Evolutionary conservation across 140 eudicot species (phyloP), one percentile per base, ranked within the genome.

Genomic region (Bidens hawaiensis): DNA sequence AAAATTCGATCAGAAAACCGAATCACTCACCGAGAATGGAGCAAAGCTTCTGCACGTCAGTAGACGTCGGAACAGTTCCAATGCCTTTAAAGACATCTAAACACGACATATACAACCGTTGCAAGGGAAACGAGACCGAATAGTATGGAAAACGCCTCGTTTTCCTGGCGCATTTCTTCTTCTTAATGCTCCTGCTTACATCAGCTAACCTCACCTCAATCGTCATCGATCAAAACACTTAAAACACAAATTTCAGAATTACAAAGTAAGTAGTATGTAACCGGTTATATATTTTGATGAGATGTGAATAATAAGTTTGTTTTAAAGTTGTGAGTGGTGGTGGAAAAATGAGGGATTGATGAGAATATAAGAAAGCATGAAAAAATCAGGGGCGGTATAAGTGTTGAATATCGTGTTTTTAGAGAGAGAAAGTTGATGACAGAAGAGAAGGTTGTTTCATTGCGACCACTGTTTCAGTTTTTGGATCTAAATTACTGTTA

Each of bases 11-110:
- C 62, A 55, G 22, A 69, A 43, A n/a, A 17, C 2, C 26, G 22
- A 47, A 60, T 34, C 43, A 23, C 77, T 78, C 25, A 88, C 96
- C 94, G 46, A 88, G 82, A 57, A 84, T 84, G n/a, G 26, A 64
- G 61, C 87, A 65, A 54, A 88, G 74, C 12, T 63, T 73, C 9
- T 82, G 76, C 11, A 88, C 96, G 47, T 85, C 71, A 14, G 42
- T 16, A 31, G 82, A 52, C 14, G 77, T 71, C 48, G 94, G 96
- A 72, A 88, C 90, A 10, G 81, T 66, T 2, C 90, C 88, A 25
- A 69, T 77, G 51, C 87, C 90, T 74, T 73, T 78, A 42, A 88
- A 88, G 55, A 73, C 90, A 1, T 72, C 75, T 9, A 21, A 4
- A 54, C 96, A 84, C 0, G 76, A 64, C 33, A 64, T 28, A 49